These are phyloP conservation scores for Morella rubra DNA, from an alignment of 306 rosid genomes.

Conservation along the genomic window DNA sequence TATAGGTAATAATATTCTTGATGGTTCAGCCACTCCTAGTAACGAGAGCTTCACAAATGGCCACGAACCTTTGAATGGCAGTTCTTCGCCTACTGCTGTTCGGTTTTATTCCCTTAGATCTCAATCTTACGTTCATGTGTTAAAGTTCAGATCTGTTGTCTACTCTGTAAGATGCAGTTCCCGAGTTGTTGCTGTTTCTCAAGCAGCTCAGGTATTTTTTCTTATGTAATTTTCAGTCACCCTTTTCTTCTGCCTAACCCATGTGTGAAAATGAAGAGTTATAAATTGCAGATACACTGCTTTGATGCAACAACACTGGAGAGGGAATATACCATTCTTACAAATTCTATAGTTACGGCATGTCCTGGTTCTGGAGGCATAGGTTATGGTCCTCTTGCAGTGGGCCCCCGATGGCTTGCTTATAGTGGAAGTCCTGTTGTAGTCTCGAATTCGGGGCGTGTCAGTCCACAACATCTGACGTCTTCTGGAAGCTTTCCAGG, in stretches of 20 bases:
- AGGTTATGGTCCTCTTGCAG: constrained; percentile 93
- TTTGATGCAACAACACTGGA: constrained; percentile 71
- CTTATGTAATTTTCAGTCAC: not conserved
- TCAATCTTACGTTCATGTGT: constrained; percentile 73
- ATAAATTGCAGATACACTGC: constrained; percentile 80
- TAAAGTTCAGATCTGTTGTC: constrained; percentile 85
- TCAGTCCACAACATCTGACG: constrained; percentile 69
- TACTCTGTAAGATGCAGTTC: constrained; percentile 90
- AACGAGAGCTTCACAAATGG: constrained; percentile 50
- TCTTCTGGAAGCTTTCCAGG: constrained; percentile 69
- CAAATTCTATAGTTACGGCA: constrained; percentile 66
- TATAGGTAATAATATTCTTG: constrained; percentile 52
- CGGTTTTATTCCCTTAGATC: constrained; percentile 83
- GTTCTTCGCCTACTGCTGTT: constrained; percentile 70
- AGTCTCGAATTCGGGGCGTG: constrained; percentile 56
- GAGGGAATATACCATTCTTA: constrained; percentile 76
- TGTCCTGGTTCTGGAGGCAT: constrained; percentile 71
- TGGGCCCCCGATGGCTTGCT: constrained; percentile 96
- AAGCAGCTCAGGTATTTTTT: constrained; percentile 72
- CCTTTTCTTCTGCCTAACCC: constrained; percentile 11
- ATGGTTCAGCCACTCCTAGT: constrained; percentile 40
- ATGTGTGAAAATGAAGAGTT: constrained; percentile 24
- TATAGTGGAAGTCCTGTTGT: constrained; percentile 80
- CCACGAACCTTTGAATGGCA: constrained; percentile 57
- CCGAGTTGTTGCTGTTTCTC: constrained; percentile 78